Evolutionary conservation across 768 basidiomycete species (phyloP).

Genomic region (Phanerochaete carnosa): DNA sequence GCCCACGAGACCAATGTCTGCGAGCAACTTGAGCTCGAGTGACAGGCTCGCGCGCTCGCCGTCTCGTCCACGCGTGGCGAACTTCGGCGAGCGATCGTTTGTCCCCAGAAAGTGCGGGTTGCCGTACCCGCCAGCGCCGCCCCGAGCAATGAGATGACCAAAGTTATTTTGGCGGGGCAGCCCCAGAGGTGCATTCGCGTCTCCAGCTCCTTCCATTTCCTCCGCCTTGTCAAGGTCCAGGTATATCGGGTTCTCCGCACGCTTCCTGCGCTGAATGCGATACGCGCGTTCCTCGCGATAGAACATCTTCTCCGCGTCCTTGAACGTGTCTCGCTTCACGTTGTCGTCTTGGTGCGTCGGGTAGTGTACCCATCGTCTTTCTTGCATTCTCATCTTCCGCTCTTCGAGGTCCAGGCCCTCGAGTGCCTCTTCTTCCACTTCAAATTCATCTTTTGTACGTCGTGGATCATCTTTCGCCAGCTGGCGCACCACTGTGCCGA

Average conservation of each 20-base stretch:
- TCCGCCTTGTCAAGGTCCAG: slow-evolving; percentile 63
- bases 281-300: slow-evolving; percentile 62
- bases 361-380: slow-evolving; percentile 77
- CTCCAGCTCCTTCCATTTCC: slow-evolving; percentile 35
- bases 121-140: slow-evolving; percentile 80
- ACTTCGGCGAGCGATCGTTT: slow-evolving; percentile 77
- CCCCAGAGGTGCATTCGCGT: slow-evolving; percentile 59
- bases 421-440: slow-evolving; percentile 62
- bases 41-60: slow-evolving; percentile 80
- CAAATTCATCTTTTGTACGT: slow-evolving; percentile 66
- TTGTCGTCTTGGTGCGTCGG: slow-evolving; percentile 65
- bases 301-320: slow-evolving; percentile 62
- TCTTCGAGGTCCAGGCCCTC: slow-evolving; percentile 45
- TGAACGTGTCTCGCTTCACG: slow-evolving; percentile 59
- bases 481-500: slow-evolving; percentile 87
- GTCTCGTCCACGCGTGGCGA: slow-evolving; percentile 73
- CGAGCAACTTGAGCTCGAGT: slow-evolving; percentile 89
- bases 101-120: slow-evolving; percentile 82
- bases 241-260: slow-evolving; percentile 39
- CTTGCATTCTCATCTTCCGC: slow-evolving; percentile 57
- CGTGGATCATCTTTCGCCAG: slow-evolving; percentile 64
- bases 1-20: slow-evolving; percentile 94
- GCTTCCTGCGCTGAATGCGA: slow-evolving; percentile 42
- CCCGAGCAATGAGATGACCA: slow-evolving; percentile 68
- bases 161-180: slow-evolving; percentile 46